Base-by-base conservation (phyloP, 2,329 filamentous ascomycete species). In the Neospermospora avenae region DNA sequence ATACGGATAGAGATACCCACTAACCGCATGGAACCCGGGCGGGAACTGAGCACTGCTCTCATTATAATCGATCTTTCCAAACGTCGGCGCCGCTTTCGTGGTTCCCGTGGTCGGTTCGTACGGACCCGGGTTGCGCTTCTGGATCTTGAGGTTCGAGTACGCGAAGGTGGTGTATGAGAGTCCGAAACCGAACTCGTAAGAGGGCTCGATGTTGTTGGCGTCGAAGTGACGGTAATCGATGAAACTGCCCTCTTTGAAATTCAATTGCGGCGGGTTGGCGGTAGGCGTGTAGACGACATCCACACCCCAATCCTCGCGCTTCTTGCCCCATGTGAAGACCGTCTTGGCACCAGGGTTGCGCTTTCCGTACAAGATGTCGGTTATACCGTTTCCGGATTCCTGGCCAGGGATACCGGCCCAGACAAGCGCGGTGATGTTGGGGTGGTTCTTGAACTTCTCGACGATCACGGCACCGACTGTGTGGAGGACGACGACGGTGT, bases 401-500 rank as follows among this genome's bases (percentile, higher is more conserved):
- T 96, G 88, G 13, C 92, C 92, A 0, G 91, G 91, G n/a, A 92
- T 76, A 68, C 90, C 89, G 20, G 90, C 90, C 83, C 88, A 95
- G 2, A 96, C 73, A 55, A 96, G 90, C 28, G 90, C 91, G 0
- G 90, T 92, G 51, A 96, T 81, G 74, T 96, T 96, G 42, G 86
- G 84, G 74, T 87, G 85, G 59, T 89, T 77, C 70, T 89, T 86
- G 79, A 85, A 92, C 5, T 90, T 84, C 28, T 87, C 85, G 14
- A 97, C 76, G 1, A 96, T 78, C 8, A 96, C 90, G 0, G 93
- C 84, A 0, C 92, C 92, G 3, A 88, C 84, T 1, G 90, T 91
- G 78, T 98, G 93, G 55, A 98, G 87, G 57, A 97, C 85, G 14
- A 98, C 89, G 59, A 98, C 88, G 16, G 91, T 96, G 80, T 97